Evolutionary conservation across 2,329 filamentous ascomycete genomes (phyloP).

Genomic region (Trichoderma sp.): DNA sequence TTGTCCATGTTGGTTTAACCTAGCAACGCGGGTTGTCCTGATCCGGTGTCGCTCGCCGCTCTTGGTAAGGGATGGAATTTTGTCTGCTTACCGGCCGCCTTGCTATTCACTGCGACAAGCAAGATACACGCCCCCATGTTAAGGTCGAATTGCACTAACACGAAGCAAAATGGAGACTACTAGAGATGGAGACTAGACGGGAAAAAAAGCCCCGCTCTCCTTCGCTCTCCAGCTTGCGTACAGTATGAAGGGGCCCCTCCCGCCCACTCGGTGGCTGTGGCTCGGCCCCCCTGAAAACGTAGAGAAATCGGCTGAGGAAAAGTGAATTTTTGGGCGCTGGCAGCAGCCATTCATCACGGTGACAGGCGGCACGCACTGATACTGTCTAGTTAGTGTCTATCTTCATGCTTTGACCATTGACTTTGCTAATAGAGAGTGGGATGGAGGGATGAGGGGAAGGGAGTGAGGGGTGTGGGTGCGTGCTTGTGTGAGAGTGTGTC

Average conservation of each 20-base stretch:
- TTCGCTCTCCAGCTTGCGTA: neutral
- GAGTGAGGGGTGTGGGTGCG: neutral
- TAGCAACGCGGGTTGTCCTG: neutral
- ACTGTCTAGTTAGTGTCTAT: neutral
- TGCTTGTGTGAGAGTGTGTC: neutral
- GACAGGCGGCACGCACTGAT: neutral
- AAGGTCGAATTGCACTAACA: constrained; percentile 7
- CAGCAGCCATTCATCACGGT: neutral
- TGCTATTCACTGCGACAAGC: neutral
- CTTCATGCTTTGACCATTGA: neutral
- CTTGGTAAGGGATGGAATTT: constrained; percentile 4
- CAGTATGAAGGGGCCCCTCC: constrained; percentile 11
- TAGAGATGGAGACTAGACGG: constrained; percentile 1
- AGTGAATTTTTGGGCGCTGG: neutral
- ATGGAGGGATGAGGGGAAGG: neutral
- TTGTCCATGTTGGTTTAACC: neutral
- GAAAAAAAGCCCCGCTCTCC: constrained; percentile 5
- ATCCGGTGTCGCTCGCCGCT: constrained; percentile 15
- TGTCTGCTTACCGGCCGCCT: constrained; percentile 4
- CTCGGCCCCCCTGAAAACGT: neutral
- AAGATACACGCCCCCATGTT: constrained; percentile 6
- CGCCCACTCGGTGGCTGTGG: constrained; percentile 9
- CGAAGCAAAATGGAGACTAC: constrained; percentile 9
- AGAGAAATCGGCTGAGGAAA: neutral
- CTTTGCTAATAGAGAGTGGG: neutral